Evolutionary conservation across 257 asterid species (phyloP), one percentile per base, ranked within the genome.

Genomic region (Solanum rostratum): DNA sequence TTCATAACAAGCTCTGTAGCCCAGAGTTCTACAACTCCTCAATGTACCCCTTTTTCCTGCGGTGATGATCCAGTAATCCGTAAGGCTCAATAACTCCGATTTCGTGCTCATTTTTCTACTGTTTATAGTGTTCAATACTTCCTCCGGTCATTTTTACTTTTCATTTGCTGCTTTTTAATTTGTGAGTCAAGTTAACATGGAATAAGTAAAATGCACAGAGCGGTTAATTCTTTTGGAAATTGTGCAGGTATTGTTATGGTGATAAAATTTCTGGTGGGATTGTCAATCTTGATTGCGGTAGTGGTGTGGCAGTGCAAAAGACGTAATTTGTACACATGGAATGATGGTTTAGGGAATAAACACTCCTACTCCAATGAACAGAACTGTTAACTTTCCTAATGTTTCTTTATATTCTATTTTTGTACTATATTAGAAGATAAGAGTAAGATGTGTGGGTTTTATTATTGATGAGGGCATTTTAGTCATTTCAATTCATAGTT

Each of bases 21-120:
- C 20, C 86, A 85, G 87, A 87, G 74, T 50, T 71, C 30, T 65
- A 62, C 70, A 24, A 62, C 5, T 62, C 5, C 0, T 27, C 70
- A 5, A 62, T 92, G 96, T 85, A n/a, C 20, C 60, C 9, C 52
- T 52, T 91, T 93, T 57, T 89, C 82, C 1, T 92, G 97, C 74
- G 91, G 93, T 10, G 68, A 84, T 24, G 43, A 88, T n/a, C 53
- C 1, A 76, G 70, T 43, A 65, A 27, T 46, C 46, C 66, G 85
- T 82, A 82, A 65, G 43, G 16, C 41, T 37, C 62, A 27, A 16
- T 16, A 7, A 24, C 16, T 27, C 55, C 3, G 60, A 46, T 24
- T 57, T 57, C 3, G 6, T 9, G 14, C 29, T 20, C 29, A 20
- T 57, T 30, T 33, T 3, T 20, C 63, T 19, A 55, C 6, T 55